These are phyloP conservation scores for Penicillium corylophilum DNA, from an alignment of 2,329 filamentous ascomycete genomes.

Conservation along the genomic window DNA sequence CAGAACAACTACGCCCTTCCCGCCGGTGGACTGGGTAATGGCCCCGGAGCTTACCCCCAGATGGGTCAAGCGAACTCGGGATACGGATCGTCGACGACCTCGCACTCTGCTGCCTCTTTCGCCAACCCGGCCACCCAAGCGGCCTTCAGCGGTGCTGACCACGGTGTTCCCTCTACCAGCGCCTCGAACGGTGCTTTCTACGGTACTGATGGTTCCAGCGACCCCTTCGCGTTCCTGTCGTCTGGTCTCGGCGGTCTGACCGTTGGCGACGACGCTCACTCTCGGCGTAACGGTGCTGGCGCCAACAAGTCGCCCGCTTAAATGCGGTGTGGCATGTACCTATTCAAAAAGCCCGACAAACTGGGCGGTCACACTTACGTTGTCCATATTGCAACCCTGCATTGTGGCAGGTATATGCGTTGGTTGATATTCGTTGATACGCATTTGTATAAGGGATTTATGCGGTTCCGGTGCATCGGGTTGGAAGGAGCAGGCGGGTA, in stretches of 20 bases:
- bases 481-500: slow-evolving; percentile 46
- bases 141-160: slow-evolving; percentile 85
- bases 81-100: slow-evolving; percentile 71
- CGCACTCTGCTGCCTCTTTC: slow-evolving; percentile 82
- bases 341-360: slow-evolving; percentile 18
- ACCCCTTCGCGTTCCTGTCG: slow-evolving; percentile 66
- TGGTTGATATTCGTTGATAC: slow-evolving; percentile 41
- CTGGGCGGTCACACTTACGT: slow-evolving; percentile 28
- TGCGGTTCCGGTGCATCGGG: slow-evolving; percentile 45
- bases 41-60: slow-evolving; percentile 74
- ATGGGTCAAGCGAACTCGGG: slow-evolving; percentile 69
- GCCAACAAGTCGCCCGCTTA: slow-evolving; percentile 49
- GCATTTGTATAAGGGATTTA: slow-evolving; percentile 45
- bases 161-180: slow-evolving; percentile 74
- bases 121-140: slow-evolving; percentile 92
- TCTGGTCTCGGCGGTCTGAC: slow-evolving; percentile 59
- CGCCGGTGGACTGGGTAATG: slow-evolving; percentile 72
- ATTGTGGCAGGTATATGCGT: slow-evolving; percentile 39
- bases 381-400: slow-evolving; percentile 40
- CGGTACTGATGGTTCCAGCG: slow-evolving; percentile 52
- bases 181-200: slow-evolving; percentile 74
- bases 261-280: slow-evolving; percentile 49
- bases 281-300: slow-evolving; percentile 46
- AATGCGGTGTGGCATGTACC: slow-evolving; percentile 14
- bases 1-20: slow-evolving; percentile 85